phyloP scores from a whole-genome alignment of 164 flowering plant genomes.

The Chloranthus sessilifolius region DNA sequence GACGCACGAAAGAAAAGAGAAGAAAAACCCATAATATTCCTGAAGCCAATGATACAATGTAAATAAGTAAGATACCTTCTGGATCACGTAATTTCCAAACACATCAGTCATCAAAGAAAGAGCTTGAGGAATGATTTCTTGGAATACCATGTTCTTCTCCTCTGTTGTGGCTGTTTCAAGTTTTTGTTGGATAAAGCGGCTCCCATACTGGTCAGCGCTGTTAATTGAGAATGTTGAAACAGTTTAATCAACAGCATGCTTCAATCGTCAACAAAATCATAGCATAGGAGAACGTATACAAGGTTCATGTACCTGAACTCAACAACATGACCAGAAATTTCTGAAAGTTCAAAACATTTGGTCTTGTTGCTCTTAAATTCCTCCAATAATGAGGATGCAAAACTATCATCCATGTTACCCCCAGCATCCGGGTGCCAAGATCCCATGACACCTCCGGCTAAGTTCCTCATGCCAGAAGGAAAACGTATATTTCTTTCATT shows the following conservation, averaged over 20 bases:
- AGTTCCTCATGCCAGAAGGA: conserved; percentile 66
- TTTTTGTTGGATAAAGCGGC: conserved; percentile 97
- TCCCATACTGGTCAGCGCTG: conserved; percentile 98
- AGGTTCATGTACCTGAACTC: conserved; percentile 65
- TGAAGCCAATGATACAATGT: neutral
- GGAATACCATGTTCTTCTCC: conserved; percentile 84
- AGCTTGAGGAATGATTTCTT: conserved; percentile 90
- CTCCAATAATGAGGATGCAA: conserved; percentile 71
- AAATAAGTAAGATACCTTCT: conserved; percentile 55
- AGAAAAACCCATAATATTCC: neutral
- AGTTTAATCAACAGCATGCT: neutral
- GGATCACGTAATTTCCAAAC: conserved; percentile 97
- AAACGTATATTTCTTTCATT: conserved; percentile 51
- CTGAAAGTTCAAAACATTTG: conserved; percentile 81
- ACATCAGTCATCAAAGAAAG: conserved; percentile 94
- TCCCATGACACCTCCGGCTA: conserved; percentile 55
- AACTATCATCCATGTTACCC: conserved; percentile 45
- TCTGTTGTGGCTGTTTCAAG: conserved; percentile 85
- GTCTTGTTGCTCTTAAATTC: conserved; percentile 90
- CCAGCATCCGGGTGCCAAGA: conserved; percentile 60
- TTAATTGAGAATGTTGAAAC: conserved; percentile 13
- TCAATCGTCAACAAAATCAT: neutral
- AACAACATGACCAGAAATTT: conserved; percentile 86
- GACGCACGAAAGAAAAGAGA: neutral
- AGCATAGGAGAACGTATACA: neutral